Evolutionary conservation across 305 asterid species (phyloP).

Genomic region (Stenogyne calaminthoides): DNA sequence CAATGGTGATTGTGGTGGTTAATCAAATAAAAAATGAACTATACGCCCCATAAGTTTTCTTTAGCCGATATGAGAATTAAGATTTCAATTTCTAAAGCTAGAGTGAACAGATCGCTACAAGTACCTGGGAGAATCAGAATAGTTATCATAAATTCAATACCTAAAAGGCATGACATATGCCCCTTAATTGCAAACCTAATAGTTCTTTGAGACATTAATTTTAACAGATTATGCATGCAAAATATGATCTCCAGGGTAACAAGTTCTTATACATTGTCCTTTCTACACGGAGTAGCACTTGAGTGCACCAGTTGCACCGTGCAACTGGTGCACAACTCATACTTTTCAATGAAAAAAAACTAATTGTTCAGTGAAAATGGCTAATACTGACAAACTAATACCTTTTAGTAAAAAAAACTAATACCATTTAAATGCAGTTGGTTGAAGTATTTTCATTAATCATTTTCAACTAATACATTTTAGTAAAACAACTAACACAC

Average conservation of each 20-base stretch:
- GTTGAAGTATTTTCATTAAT: too few relatives aligned
- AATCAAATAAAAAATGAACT: too few relatives aligned
- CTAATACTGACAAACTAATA: neutral
- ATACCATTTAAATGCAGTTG: neutral
- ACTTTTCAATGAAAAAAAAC: too few relatives aligned
- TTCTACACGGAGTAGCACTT: neutral
- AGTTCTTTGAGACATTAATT: neutral
- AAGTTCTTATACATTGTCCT: neutral
- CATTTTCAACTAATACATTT: neutral
- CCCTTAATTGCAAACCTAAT: constrained; percentile 7
- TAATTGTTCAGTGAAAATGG: neutral
- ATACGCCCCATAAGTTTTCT: neutral
- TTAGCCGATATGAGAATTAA: neutral
- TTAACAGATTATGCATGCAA: neutral
- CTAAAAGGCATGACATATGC: constrained; percentile 9
- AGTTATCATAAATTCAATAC: neutral
- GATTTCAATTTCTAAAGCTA: neutral
- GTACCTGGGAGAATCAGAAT: neutral
- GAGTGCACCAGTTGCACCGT: neutral
- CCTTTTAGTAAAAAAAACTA: neutral
- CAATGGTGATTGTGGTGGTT: too few relatives aligned
- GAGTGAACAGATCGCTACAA: neutral
- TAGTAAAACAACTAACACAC: neutral
- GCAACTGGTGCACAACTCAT: neutral
- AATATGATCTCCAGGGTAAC: neutral